Conservation (phyloP, 2,329 filamentous ascomycete species). For the Aureobasidium subglaciale region DNA sequence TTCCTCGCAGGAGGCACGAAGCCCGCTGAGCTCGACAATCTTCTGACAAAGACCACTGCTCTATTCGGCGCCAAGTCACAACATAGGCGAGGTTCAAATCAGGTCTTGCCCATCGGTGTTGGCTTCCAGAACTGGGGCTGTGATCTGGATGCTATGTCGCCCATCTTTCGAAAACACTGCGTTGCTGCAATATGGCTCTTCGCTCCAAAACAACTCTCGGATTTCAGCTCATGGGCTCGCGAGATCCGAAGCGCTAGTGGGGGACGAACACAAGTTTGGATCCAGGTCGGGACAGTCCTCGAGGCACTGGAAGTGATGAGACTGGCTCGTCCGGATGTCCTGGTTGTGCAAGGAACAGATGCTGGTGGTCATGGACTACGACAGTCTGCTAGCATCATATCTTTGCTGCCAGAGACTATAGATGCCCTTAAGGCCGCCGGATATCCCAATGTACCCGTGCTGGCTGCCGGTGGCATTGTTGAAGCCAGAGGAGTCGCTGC, state of each 20-base stretch:
- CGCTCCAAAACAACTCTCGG: constrained; percentile 42
- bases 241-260: constrained; percentile 26
- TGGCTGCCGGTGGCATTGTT: constrained; percentile 51
- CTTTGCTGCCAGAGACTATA: constrained; percentile 51
- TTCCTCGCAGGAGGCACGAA: background rate
- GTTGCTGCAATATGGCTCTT: constrained; percentile 52
- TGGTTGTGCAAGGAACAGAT: constrained; percentile 57
- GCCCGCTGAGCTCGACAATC: background rate
- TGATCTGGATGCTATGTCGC: background rate
- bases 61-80: background rate
- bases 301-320: constrained; percentile 44
- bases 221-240: constrained; percentile 29
- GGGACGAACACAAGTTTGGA: constrained; percentile 41
- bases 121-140: background rate
- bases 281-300: constrained; percentile 54
- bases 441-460: constrained; percentile 17
- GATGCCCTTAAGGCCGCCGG: constrained; percentile 35
- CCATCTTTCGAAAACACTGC: background rate
- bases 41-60: background rate
- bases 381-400: constrained; percentile 47
- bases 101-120: background rate
- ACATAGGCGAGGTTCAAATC: background rate
- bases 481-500: constrained; percentile 47
- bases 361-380: constrained; percentile 57
- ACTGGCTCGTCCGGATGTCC: constrained; percentile 46